Conservation (phyloP, 2,329 filamentous ascomycete genomes). For the Colletotrichum noveboracense region DNA sequence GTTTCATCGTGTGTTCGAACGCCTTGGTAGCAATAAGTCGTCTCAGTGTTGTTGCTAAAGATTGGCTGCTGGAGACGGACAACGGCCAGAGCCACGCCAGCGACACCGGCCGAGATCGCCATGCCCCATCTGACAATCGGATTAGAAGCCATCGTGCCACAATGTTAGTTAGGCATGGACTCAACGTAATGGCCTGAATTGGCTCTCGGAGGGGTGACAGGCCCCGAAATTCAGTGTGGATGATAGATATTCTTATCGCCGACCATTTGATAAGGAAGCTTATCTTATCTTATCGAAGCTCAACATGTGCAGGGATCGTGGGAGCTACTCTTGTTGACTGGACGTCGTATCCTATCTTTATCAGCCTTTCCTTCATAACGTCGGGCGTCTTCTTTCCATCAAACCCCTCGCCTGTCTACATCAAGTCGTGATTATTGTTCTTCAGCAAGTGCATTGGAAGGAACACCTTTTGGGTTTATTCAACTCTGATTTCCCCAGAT, state of each 20-base stretch:
- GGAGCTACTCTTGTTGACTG: not conserved
- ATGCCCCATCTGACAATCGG: conserved; percentile 20
- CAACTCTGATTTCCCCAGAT: not conserved
- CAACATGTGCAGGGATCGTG: not conserved
- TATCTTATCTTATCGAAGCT: conserved; percentile 7
- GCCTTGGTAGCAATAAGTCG: conserved; percentile 44
- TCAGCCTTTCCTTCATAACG: not conserved
- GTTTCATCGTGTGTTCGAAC: conserved; percentile 41
- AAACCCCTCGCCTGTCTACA: not conserved
- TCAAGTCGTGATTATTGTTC: not conserved
- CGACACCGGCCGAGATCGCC: conserved; percentile 30
- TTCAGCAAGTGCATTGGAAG: not conserved
- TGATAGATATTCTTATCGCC: conserved; percentile 9
- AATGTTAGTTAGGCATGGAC: not conserved
- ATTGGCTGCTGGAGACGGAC: conserved; percentile 24
- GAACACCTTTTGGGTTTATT: not conserved
- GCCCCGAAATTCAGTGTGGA: conserved; percentile 11
- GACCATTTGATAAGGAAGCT: not conserved
- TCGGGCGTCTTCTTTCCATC: not conserved
- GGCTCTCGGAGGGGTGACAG: not conserved
- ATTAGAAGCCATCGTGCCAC: conserved; percentile 5
- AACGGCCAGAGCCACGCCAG: conserved; percentile 35
- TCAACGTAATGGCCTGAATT: not conserved
- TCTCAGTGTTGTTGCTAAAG: not conserved
- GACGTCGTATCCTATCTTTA: not conserved